These are phyloP conservation scores for Sugiyamaella valdiviana DNA, from an alignment of 805 yeast genomes.

Conservation along the genomic window DNA sequence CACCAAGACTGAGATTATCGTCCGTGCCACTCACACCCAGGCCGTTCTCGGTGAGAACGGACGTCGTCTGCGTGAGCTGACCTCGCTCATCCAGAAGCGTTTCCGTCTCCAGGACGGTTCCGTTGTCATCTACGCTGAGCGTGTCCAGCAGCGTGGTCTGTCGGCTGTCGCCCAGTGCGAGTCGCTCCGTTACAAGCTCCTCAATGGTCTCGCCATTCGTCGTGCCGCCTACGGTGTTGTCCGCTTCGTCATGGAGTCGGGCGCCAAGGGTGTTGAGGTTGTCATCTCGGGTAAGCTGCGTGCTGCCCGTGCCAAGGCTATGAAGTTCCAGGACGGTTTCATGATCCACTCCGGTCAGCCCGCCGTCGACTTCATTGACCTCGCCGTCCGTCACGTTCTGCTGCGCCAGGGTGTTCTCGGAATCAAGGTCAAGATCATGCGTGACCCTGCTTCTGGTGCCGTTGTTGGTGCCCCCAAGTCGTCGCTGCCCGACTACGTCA, in stretches of 20 bases:
- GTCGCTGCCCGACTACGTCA: conserved; percentile 91
- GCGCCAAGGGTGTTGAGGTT: conserved; percentile 99
- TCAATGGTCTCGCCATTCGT: conserved; percentile 98
- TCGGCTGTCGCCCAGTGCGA: conserved; percentile 99
- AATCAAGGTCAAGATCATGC: conserved; percentile 99
- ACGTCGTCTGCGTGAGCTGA: conserved; percentile 98
- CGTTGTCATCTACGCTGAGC: conserved; percentile 93
- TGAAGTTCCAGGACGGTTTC: conserved; percentile 99
- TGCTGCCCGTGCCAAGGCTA: conserved; percentile 99
- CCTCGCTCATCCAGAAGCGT: conserved; percentile 97
- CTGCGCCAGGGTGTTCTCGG: conserved; percentile 99
- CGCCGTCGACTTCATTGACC: conserved; percentile 95
- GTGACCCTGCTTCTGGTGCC: conserved; percentile 68
- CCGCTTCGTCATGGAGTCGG: conserved; percentile 99
- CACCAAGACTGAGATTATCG: conserved; percentile 94
- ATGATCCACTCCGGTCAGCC: conserved; percentile 99
- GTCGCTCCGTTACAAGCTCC: conserved; percentile 95
- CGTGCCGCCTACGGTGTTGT: conserved; percentile 99
- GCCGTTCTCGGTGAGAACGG: conserved; percentile 99
- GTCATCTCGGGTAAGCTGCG: conserved; percentile 99
- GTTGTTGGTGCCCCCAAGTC: conserved; percentile 35
- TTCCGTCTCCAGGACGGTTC: conserved; percentile 93
- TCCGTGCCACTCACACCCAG: conserved; percentile 98
- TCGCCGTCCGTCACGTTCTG: conserved; percentile 98
- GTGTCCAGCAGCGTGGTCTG: conserved; percentile 98